These are phyloP conservation scores for Pseudonitzschia pungens DNA, from an alignment of 108 stramenopile species.

Conservation along the genomic window DNA sequence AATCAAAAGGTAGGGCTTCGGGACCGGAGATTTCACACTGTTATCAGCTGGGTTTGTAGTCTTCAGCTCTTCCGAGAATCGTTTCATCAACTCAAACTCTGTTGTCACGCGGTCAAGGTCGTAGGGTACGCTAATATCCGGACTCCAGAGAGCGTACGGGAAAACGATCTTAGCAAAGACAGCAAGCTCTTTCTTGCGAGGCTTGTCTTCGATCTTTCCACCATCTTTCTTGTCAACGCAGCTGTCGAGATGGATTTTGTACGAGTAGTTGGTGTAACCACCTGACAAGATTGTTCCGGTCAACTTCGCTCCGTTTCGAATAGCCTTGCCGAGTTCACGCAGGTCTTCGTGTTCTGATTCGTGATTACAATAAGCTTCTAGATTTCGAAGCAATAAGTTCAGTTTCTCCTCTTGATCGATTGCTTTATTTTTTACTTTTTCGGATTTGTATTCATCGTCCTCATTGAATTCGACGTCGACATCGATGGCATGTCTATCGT, in stretches of 20 bases:
- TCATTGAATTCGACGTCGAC: not conserved
- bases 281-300: constrained; percentile 16
- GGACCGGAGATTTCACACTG: constrained; percentile 16
- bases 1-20: constrained; percentile 30
- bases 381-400: constrained; percentile 11
- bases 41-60: not conserved
- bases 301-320: constrained; percentile 12
- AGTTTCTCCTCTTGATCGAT: constrained; percentile 20
- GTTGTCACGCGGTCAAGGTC: constrained; percentile 16
- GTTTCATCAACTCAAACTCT: constrained; percentile 28
- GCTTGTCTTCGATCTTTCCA: constrained; percentile 2
- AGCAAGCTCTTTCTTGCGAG: constrained; percentile 13
- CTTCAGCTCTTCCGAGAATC: constrained; percentile 18
- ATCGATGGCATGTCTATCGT: not conserved
- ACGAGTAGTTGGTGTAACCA: constrained; percentile 39
- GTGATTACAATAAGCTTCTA: constrained; percentile 17
- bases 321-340: constrained; percentile 13
- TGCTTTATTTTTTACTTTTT: constrained; percentile 6
- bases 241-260: constrained; percentile 18
- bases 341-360: constrained; percentile 25
- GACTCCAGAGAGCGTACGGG: constrained; percentile 37
- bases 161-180: constrained; percentile 38
- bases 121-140: constrained; percentile 9
- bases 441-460: constrained; percentile 4
- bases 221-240: not conserved